These are phyloP conservation scores for Microdochium nivale DNA, from an alignment of 2,329 filamentous ascomycete species.

Conservation along the genomic window DNA sequence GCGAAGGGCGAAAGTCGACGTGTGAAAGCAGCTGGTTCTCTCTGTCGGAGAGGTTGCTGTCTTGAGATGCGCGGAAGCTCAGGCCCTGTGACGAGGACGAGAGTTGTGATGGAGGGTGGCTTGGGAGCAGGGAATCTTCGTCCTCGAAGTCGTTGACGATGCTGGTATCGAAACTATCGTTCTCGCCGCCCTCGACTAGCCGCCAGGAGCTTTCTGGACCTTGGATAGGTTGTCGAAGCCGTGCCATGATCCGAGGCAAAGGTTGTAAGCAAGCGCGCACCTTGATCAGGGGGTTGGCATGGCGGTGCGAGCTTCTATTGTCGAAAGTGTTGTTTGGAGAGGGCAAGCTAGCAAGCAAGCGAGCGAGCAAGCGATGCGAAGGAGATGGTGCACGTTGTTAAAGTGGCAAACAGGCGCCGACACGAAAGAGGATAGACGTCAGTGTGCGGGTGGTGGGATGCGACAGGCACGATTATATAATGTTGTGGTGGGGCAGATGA, in stretches of 20 bases:
- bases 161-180: slow-evolving; percentile 51
- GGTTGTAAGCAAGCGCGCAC: not conserved
- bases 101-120: slow-evolving; percentile 38
- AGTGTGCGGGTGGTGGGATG: not conserved
- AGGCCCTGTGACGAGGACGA: slow-evolving; percentile 28
- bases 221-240: not conserved
- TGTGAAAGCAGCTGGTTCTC: slow-evolving; percentile 47
- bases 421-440: not conserved
- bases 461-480: slow-evolving; percentile 1
- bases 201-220: slow-evolving; percentile 45
- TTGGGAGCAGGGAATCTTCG: slow-evolving; percentile 27
- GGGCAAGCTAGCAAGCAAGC: not conserved
- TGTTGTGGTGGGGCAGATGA: not conserved
- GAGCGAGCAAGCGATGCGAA: too few species aligned
- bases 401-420: not conserved
- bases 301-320: not conserved
- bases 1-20: slow-evolving; percentile 45
- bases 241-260: not conserved
- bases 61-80: slow-evolving; percentile 40
- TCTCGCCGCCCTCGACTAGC: slow-evolving; percentile 49
- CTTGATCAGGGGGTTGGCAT: not conserved
- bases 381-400: not conserved
- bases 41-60: slow-evolving; percentile 43
- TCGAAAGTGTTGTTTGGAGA: not conserved
- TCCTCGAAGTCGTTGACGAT: slow-evolving; percentile 36